These are phyloP conservation scores for Purpureocillium takamizusanense DNA, from an alignment of 2,329 filamentous ascomycete genomes.

Conservation along the genomic window DNA sequence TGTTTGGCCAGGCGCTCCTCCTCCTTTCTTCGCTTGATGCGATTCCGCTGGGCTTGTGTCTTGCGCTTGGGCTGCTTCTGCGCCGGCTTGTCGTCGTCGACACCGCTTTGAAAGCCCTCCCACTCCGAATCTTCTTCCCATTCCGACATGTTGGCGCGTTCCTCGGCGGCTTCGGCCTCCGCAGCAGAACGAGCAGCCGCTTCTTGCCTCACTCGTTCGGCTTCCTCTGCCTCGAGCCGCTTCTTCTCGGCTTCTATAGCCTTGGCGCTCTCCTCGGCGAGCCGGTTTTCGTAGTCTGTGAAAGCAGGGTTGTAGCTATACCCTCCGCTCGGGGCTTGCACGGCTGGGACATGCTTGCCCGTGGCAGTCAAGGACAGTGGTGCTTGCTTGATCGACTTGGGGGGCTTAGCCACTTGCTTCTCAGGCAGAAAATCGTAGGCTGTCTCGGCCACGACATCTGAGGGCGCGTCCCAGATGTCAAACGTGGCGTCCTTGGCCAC, in stretches of 20 bases:
- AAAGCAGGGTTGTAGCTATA: conserved; percentile 91
- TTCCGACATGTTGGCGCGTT: conserved; percentile 53
- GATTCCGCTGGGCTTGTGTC: conserved; percentile 79
- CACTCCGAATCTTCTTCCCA: conserved; percentile 87
- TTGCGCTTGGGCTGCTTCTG: conserved; percentile 73
- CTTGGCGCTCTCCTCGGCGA: conserved; percentile 67
- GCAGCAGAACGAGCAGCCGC: conserved; percentile 61
- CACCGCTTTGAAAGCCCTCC: conserved; percentile 81
- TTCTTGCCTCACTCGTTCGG: conserved; percentile 58
- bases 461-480: conserved; percentile 65
- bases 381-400: conserved; percentile 64
- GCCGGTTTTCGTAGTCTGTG: conserved; percentile 71
- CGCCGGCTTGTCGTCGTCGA: conserved; percentile 53
- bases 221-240: conserved; percentile 57
- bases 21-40: conserved; percentile 79
- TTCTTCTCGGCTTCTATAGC: conserved; percentile 72
- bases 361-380: conserved; percentile 76
- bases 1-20: conserved; percentile 70
- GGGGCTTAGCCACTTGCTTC: conserved; percentile 57
- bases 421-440: conserved; percentile 54
- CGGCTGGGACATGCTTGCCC: conserved; percentile 70
- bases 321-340: conserved; percentile 69
- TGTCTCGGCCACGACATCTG: conserved; percentile 26
- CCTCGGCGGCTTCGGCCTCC: conserved; percentile 65
- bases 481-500: conserved; percentile 55